Base-by-base conservation (phyloP, 441 rosid species). In the Kokia cookei region DNA sequence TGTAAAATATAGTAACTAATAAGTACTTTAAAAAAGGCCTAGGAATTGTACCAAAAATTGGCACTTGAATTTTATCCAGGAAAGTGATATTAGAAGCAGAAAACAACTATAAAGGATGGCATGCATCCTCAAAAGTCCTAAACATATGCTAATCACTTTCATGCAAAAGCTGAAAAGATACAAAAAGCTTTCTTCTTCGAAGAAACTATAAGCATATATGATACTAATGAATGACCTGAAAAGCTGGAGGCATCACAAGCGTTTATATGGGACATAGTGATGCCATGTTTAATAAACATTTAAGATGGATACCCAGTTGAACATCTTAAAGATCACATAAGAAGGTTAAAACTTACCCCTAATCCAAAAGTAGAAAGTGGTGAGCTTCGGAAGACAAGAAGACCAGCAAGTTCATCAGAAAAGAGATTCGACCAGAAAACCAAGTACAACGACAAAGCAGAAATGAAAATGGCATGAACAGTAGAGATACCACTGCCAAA, bases 401-500 rank as follows among this genome's bases (percentile, higher is more conserved):
- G 85, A 64, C 66, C 86, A 62, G 77, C 75, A 77, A 53, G 72
- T 72, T 32, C 61, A 73, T 82, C 86, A 67, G 91, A 78, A 79
- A 82, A 90, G 48, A 88, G 76, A 75, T 83, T 86, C 65, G 89
- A 83, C 82, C 86, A 81, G 85, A 90, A 84, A 45, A 87, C 91
- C 53, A 87, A 77, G 84, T 87, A 85, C 32, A 88, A 54, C 12
- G 90, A 78, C 80, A 86, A 67, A 7, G 78, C 77, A 26, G 90
- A 84, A 79, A 88, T 81, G 75, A 82, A 82, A 17, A 86, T 58
- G 13, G 94, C 89, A 79, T 90, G 94, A 50, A 82, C 54, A 10
- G 94, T 90, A 61, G 98, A 93, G 69, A 88, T 82, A 14, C 85
- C 92, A 80, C 91, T 90, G 91, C 42, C 53, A 73, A 27, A 51